Conservation (phyloP, 1,284 basidiomycete genomes). For the Ganoderma lucidum region DNA sequence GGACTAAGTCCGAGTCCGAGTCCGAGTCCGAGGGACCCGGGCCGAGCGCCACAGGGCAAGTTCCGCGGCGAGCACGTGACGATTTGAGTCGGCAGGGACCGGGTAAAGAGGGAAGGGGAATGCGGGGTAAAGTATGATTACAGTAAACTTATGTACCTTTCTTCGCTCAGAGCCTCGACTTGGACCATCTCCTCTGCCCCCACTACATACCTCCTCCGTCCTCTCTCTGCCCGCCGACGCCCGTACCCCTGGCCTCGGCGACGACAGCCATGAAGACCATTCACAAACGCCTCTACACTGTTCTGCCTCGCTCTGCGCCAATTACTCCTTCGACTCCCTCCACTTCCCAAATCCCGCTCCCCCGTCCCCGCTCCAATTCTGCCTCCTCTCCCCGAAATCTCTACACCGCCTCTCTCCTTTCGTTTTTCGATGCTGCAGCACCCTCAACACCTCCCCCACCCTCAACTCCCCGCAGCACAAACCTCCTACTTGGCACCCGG, state of each 20-base stretch:
- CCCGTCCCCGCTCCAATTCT: conserved; percentile 56
- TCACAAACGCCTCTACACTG: conserved; percentile 60
- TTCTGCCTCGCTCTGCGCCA: conserved; percentile 48
- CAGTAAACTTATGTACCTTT: not conserved
- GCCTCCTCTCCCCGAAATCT: conserved; percentile 50
- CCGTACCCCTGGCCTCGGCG: conserved; percentile 8
- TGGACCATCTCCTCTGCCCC: conserved; percentile 6
- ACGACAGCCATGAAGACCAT: conserved; percentile 55
- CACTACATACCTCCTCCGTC: not conserved
- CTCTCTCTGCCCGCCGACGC: conserved; percentile 5
- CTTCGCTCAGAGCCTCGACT: conserved; percentile 7
- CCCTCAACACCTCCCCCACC: conserved; percentile 51
- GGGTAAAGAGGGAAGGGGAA: conserved; percentile 11
- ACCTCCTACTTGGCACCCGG: conserved; percentile 51
- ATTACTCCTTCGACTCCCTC: conserved; percentile 31
- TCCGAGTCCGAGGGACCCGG: not conserved
- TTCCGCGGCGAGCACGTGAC: conserved; percentile 16
- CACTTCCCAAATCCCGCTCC: conserved; percentile 43
- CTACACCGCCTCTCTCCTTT: conserved; percentile 50
- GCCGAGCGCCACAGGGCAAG: not conserved
- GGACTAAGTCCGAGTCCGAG: not conserved
- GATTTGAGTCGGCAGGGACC: conserved; percentile 16
- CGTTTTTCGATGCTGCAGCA: conserved; percentile 54
- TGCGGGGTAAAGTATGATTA: not conserved
- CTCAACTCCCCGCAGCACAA: conserved; percentile 48